phyloP scores from a whole-genome alignment of 768 basidiomycete genomes.

The Trichaptum fuscoviolaceum region DNA sequence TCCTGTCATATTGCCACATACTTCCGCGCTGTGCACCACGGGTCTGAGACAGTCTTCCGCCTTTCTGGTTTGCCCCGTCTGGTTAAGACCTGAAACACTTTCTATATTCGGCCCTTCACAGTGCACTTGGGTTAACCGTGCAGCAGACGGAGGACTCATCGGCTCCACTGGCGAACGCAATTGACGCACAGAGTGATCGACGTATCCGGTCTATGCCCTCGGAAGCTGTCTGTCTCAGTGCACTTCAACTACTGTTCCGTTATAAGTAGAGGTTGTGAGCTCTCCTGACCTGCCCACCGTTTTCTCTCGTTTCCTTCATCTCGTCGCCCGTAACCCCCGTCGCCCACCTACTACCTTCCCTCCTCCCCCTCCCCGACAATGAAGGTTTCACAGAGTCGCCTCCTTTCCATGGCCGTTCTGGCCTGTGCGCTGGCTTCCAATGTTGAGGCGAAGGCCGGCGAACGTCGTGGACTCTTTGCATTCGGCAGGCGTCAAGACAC shows the following conservation, averaged over 20 bases:
- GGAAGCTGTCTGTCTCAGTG: background rate
- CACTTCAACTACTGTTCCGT: background rate
- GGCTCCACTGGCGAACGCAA: background rate
- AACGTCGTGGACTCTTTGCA: background rate
- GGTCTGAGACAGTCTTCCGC: background rate
- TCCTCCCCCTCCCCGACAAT: background rate
- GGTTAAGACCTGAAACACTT: background rate
- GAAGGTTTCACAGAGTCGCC: background rate
- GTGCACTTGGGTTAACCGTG: background rate
- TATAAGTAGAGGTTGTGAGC: background rate
- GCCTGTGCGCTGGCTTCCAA: background rate
- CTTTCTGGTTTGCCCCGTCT: background rate
- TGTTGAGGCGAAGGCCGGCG: background rate
- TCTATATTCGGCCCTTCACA: background rate
- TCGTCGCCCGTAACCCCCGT: background rate
- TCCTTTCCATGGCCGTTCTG: background rate
- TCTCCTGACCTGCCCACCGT: background rate
- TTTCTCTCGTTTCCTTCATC: background rate
- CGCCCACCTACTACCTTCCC: background rate
- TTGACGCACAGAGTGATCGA: background rate
- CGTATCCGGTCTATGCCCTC: background rate
- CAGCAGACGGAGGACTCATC: conserved; percentile 1
- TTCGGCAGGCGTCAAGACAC: background rate
- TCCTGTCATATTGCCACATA: background rate
- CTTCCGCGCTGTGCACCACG: background rate